phyloP scores from a whole-genome alignment of 2,329 filamentous ascomycete species.

The Nannizziopsis arthrosporioides region DNA sequence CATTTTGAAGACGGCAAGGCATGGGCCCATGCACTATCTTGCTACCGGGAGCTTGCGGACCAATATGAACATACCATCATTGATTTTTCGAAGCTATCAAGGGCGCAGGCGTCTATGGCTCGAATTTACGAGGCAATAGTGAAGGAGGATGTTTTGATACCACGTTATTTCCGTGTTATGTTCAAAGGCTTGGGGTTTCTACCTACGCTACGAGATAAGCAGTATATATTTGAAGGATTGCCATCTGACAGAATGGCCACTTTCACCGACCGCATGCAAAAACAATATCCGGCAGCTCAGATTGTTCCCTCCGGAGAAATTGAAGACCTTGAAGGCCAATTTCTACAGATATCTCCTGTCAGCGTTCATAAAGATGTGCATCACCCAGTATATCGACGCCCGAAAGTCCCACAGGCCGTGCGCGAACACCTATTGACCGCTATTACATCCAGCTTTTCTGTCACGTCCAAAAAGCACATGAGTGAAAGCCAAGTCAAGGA shows the following conservation, averaged over 20 bases:
- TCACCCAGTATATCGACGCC: slow-evolving; percentile 77
- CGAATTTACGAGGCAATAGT: slow-evolving; percentile 81
- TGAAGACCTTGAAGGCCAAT: slow-evolving; percentile 83
- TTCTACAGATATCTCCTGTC: slow-evolving; percentile 68
- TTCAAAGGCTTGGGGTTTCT: slow-evolving; percentile 88
- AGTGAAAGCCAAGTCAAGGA: slow-evolving; percentile 54
- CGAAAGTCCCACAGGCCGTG: slow-evolving; percentile 69
- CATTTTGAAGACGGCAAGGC: slow-evolving; percentile 89
- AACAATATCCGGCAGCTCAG: slow-evolving; percentile 75
- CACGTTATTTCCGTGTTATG: slow-evolving; percentile 81
- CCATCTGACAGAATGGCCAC: slow-evolving; percentile 63
- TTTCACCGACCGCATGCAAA: slow-evolving; percentile 85
- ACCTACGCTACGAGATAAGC: slow-evolving; percentile 67
- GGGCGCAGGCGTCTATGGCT: slow-evolving; percentile 80
- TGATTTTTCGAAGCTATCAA: slow-evolving; percentile 83
- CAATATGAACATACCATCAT: slow-evolving; percentile 85
- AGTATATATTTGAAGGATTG: slow-evolving; percentile 80
- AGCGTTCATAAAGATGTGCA: slow-evolving; percentile 68
- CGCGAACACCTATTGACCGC: slow-evolving; percentile 77
- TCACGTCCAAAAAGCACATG: slow-evolving; percentile 60
- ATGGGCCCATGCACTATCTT: slow-evolving; percentile 76
- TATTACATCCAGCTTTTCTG: slow-evolving; percentile 65
- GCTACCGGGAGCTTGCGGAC: slow-evolving; percentile 79
- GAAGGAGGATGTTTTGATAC: slow-evolving; percentile 64
- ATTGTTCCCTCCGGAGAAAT: slow-evolving; percentile 59